Evolutionary conservation across 208 protist genomes (phyloP).

Genomic region (Phytomonas francai): DNA sequence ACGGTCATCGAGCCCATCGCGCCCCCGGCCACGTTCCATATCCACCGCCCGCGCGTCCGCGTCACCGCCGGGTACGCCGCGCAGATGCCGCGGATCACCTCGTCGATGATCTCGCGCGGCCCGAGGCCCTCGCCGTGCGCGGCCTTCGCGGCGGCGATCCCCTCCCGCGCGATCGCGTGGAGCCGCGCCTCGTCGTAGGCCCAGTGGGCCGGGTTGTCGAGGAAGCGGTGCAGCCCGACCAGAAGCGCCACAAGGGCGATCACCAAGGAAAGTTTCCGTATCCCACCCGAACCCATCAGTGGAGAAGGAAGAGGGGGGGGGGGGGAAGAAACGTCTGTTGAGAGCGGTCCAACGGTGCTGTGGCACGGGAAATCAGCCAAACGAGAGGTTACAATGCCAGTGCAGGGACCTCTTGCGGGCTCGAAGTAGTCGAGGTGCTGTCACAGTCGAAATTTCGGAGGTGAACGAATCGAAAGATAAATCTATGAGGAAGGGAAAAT

Average conservation of each 20-base stretch:
- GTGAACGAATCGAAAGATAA: background rate
- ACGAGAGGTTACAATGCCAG: too few relatives aligned
- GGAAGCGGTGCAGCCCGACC: slow-evolving; percentile 35
- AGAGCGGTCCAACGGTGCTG: too few relatives aligned
- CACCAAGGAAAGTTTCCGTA: slow-evolving; percentile 6
- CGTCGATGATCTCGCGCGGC: slow-evolving; percentile 31
- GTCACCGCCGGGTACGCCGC: slow-evolving; percentile 67
- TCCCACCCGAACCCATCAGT: background rate
- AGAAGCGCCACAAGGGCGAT: slow-evolving; percentile 23
- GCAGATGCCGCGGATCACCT: slow-evolving; percentile 53
- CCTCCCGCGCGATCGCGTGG: slow-evolving; percentile 54
- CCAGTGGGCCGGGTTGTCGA: slow-evolving; percentile 61
- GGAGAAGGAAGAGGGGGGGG: too few relatives aligned
- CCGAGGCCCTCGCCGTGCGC: slow-evolving; percentile 21
- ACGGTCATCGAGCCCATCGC: slow-evolving; percentile 90
- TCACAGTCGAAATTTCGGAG: too few relatives aligned
- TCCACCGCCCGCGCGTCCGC: slow-evolving; percentile 48
- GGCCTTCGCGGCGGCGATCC: slow-evolving; percentile 51
- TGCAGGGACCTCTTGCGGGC: too few relatives aligned
- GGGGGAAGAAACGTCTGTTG: too few relatives aligned
- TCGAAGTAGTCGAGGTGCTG: too few relatives aligned
- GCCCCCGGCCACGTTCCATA: slow-evolving; percentile 89
- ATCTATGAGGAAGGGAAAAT: background rate
- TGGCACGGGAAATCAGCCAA: too few relatives aligned
- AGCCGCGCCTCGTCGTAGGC: slow-evolving; percentile 68